Base-by-base conservation (phyloP, 2,329 filamentous ascomycete species). In the Phyllosticta capitalensis region DNA sequence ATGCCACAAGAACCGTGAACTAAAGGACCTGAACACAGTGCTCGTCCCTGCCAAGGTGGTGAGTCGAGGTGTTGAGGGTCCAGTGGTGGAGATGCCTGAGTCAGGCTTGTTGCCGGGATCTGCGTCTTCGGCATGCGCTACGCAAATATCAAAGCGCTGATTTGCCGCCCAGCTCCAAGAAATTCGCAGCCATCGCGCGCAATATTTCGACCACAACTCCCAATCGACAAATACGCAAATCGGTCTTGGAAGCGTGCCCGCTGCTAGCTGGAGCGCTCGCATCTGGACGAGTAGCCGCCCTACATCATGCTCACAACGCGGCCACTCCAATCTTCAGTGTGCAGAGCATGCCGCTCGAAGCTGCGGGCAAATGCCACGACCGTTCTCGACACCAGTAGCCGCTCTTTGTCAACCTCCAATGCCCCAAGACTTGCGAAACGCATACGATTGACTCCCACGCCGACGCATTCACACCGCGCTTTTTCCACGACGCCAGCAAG, bases 271-370 rank as follows among this genome's bases (percentile, higher is more conserved):
- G 17, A 38, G 30, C 9, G 12, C 1, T 5, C 10, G 10, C 30
- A 5, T 10, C 30, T 38, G 30, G 30, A 38, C 10, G 10, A 14
- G 10, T 14, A 38, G 30, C 10, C 30, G 7, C 10, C 30, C 30
- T 14, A 38, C 17, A 38, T 38, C 30, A 59, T 59, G 57, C 53
- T 59, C 45, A 50, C 52, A n/a, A 9, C 52, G 10, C 57, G 57
- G 26, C 52, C 52, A 12, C 45, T 54, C 52, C 57, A 59, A 52
- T 55, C 52, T 38, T 51, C 22, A 10, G 30, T 59, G 26, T 59
- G 57, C 57, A 59, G 24, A 10, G 38, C 57, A 12, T 59, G 57
- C 38, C 57, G 57, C 20, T 55, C 52, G 10, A 59, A 59, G n/a
- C 38, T 55, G 9, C 38, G 48, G 3, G 17, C 52, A 38, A 19